Conservation (phyloP, 257 asterid species). For the Cynanchum wilfordii region DNA sequence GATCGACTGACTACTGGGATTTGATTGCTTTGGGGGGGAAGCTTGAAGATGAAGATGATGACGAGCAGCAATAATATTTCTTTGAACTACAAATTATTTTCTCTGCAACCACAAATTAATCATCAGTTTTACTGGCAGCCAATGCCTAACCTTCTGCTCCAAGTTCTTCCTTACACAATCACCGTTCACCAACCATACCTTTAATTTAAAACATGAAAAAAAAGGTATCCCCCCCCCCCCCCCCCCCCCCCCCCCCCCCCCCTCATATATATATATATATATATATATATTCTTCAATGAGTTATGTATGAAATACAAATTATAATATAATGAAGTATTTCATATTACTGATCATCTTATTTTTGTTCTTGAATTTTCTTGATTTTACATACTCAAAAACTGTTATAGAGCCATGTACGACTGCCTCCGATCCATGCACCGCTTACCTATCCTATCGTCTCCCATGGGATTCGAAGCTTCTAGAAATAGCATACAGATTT, state of each 20-base stretch:
- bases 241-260: not conserved
- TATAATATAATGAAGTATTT: not conserved
- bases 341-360: not conserved
- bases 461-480: conserved; percentile 16
- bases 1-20: no score
- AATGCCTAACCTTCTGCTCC: not conserved
- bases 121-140: not conserved
- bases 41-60: not conserved
- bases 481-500: conserved; percentile 20
- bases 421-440: conserved; percentile 16
- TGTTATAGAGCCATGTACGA: conserved; percentile 17
- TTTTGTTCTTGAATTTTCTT: not conserved
- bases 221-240: not conserved
- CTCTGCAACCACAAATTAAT: not conserved
- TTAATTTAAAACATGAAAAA: not conserved
- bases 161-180: not conserved
- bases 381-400: conserved; percentile 6
- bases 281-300: not conserved
- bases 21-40: no score
- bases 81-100: not conserved
- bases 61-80: not conserved
- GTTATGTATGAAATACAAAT: conserved; percentile 1
- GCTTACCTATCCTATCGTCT: conserved; percentile 17
- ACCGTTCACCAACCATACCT: not conserved
- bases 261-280: no score